Conservation (phyloP, 1,284 basidiomycete species). For the Ceratobasidium sp. region DNA sequence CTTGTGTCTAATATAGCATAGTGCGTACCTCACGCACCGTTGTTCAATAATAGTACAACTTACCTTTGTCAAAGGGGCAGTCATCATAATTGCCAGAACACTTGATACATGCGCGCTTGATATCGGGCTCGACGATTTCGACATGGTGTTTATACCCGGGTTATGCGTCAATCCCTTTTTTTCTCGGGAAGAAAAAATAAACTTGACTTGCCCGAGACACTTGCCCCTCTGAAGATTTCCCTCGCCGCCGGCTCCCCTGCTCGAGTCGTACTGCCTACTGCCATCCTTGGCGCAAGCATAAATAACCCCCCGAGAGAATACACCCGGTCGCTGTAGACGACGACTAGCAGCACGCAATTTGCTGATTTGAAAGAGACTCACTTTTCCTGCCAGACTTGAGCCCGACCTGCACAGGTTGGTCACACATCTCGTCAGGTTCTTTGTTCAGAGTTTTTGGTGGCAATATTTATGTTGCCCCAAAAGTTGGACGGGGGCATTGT, state of each 20-base stretch:
- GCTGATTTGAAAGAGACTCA: background rate
- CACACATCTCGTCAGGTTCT: background rate
- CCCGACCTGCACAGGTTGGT: slow-evolving; percentile 22
- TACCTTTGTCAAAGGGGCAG: slow-evolving; percentile 48
- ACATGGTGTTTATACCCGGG: slow-evolving; percentile 53
- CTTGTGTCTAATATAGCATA: slow-evolving; percentile 42
- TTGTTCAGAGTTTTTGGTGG: too few species aligned
- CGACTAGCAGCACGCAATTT: too few species aligned
- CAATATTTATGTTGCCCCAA: slow-evolving; percentile 46
- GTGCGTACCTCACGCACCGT: background rate
- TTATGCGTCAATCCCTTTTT: too few species aligned
- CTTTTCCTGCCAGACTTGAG: slow-evolving; percentile 20
- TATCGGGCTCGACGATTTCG: slow-evolving; percentile 54
- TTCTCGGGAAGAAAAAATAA: too few species aligned
- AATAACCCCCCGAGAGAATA: slow-evolving; percentile 40
- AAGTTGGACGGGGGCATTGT: slow-evolving; percentile 48
- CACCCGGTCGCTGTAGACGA: slow-evolving; percentile 49
- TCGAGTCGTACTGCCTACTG: too few species aligned
- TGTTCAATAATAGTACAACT: background rate
- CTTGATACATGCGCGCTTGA: slow-evolving; percentile 53
- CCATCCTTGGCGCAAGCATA: too few species aligned
- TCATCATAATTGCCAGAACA: slow-evolving; percentile 53
- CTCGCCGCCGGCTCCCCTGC: slow-evolving; percentile 53
- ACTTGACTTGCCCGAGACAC: slow-evolving; percentile 51
- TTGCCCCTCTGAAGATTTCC: slow-evolving; percentile 53